phyloP scores from a whole-genome alignment of 345 rosid species.

The Syzygium jambos region DNA sequence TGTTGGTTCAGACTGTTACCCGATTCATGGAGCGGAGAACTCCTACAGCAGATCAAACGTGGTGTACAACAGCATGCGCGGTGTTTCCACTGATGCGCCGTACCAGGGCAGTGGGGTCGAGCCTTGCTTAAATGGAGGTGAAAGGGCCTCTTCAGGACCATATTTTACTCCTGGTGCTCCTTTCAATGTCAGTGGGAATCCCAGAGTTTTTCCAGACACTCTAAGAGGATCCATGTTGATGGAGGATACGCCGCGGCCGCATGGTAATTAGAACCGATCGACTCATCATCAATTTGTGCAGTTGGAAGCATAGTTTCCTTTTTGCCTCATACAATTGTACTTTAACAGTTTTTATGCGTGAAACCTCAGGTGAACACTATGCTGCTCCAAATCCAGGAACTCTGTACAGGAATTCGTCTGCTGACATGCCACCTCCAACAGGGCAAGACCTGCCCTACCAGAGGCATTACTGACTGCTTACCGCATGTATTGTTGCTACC shows the following conservation, averaged over 20 bases:
- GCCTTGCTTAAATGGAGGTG: slow-evolving; percentile 3
- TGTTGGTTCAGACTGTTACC: slow-evolving; percentile 2
- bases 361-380: slow-evolving; percentile 5
- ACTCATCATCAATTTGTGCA: neutral
- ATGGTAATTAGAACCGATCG: neutral
- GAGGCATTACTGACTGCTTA: neutral
- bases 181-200: neutral
- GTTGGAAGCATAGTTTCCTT: neutral
- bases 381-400: neutral
- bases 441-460: neutral
- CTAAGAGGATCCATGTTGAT: neutral
- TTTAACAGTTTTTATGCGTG: neutral
- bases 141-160: neutral
- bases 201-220: neutral
- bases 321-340: neutral
- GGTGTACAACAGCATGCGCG: neutral
- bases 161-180: neutral
- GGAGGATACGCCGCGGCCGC: neutral
- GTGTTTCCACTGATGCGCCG: neutral
- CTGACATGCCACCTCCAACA: neutral
- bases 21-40: neutral
- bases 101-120: neutral
- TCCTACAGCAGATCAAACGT: neutral
- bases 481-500: neutral
- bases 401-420: neutral